Percentiles rank a stretch among this genome's conserved stretches.
These are phyloP conservation scores for Cystofilobasidium bisporidii DNA, from an alignment of 768 basidiomycete species.

Conservation along the genomic window DNA sequence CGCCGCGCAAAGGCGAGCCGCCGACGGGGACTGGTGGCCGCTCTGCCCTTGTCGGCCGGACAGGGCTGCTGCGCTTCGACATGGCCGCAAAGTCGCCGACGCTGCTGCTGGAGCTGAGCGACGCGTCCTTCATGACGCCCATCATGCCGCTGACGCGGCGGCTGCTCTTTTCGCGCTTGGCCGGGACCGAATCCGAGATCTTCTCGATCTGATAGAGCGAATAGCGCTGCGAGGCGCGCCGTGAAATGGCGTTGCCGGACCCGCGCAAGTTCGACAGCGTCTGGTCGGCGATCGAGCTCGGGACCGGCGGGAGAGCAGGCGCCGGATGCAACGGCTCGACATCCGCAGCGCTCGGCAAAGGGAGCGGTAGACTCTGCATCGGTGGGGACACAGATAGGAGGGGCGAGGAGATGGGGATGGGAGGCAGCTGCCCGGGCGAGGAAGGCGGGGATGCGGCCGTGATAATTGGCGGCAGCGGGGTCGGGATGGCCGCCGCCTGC, in stretches of 20 bases:
- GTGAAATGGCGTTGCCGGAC: slow-evolving; percentile 64
- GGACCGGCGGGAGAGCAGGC: background rate
- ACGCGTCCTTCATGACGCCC: slow-evolving; percentile 8
- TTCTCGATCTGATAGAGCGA: slow-evolving; percentile 89
- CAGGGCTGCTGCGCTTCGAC: slow-evolving; percentile 12
- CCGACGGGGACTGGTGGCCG: slow-evolving; percentile 18
- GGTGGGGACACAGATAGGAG: slow-evolving; percentile 12
- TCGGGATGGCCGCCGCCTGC: background rate
- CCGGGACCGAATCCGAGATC: slow-evolving; percentile 43
- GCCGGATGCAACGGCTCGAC: background rate
- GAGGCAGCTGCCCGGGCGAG: background rate
- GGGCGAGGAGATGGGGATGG: slow-evolving; percentile 3
- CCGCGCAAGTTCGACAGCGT: slow-evolving; percentile 82
- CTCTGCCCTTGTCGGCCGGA: slow-evolving; percentile 1
- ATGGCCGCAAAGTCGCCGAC: background rate
- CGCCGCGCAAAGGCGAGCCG: slow-evolving; percentile 10
- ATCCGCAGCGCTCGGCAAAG: background rate
- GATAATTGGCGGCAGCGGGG: background rate
- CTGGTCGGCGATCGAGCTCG: slow-evolving; percentile 45
- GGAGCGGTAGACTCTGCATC: slow-evolving; percentile 4
- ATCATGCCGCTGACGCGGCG: slow-evolving; percentile 9
- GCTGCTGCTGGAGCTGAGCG: background rate
- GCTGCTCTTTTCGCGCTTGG: slow-evolving; percentile 8
- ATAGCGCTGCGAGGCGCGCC: slow-evolving; percentile 90
- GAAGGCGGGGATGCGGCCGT: background rate